These are phyloP conservation scores for Aegilops speltoides DNA, from an alignment of 176 grass and related monocot species.

Conservation along the genomic window DNA sequence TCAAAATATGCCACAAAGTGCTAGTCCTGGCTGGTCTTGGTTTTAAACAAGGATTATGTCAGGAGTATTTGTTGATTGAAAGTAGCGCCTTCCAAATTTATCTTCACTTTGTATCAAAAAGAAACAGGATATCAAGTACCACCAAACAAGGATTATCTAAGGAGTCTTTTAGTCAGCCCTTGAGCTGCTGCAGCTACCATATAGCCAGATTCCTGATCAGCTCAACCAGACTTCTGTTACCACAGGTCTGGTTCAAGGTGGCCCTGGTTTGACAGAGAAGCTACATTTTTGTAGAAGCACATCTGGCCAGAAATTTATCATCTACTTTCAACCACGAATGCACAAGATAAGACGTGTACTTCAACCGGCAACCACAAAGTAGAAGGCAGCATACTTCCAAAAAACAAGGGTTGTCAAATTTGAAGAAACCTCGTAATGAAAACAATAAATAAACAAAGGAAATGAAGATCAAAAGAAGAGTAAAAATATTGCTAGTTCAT, in stretches of 20 bases:
- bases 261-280: slow-evolving; percentile 23
- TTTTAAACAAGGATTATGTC: background rate
- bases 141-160: background rate
- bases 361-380: slow-evolving; percentile 19
- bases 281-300: slow-evolving; percentile 28
- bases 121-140: slow-evolving; percentile 1
- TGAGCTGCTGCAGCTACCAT: slow-evolving; percentile 6
- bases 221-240: background rate
- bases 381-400: background rate
- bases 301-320: slow-evolving; percentile 8
- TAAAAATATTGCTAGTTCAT: background rate
- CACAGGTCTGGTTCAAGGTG: slow-evolving; percentile 11
- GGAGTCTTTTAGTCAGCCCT: background rate
- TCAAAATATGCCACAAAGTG: no score
- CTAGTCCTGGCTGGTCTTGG: no score
- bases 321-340: slow-evolving; percentile 21
- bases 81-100: background rate
- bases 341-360: slow-evolving; percentile 10
- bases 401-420: background rate
- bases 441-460: background rate
- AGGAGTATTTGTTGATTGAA: background rate
- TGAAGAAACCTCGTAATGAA: background rate
- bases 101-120: background rate
- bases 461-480: background rate
- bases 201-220: background rate